phyloP scores from a whole-genome alignment of 1,284 basidiomycete species.

The Rhodotorula sp. region DNA sequence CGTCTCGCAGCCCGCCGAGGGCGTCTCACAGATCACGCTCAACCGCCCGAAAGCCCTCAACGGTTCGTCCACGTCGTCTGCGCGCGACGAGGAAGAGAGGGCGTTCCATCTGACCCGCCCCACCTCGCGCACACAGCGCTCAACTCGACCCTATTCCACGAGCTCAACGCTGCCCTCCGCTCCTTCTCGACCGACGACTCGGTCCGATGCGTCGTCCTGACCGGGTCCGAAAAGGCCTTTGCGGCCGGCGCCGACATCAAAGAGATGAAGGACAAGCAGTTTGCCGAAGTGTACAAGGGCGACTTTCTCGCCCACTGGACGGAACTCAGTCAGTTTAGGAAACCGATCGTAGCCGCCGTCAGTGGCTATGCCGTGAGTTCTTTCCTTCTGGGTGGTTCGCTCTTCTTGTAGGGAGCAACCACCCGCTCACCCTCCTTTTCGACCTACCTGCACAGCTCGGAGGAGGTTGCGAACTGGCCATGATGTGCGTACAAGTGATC shows the following conservation, averaged over 20 bases:
- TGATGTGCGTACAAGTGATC: conserved; percentile 61
- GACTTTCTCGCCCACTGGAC: conserved; percentile 90
- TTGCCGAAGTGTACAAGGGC: conserved; percentile 79
- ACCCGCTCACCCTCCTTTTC: background rate
- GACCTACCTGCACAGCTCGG: conserved; percentile 64
- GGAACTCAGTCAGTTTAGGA: conserved; percentile 69
- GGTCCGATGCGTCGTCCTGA: conserved; percentile 83
- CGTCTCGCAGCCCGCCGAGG: conserved; percentile 60
- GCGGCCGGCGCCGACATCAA: conserved; percentile 65
- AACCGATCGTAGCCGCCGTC: conserved; percentile 94
- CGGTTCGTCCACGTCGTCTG: conserved; percentile 23
- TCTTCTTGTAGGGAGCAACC: background rate
- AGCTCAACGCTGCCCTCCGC: conserved; percentile 77
- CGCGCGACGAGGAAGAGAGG: too few species aligned
- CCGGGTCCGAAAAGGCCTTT: conserved; percentile 89
- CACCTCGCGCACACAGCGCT: conserved; percentile 43
- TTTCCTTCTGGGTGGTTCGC: background rate
- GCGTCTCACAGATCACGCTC: conserved; percentile 83
- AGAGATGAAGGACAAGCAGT: conserved; percentile 68
- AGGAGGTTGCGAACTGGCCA: conserved; percentile 92
- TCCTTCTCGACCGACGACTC: conserved; percentile 67
- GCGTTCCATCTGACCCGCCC: background rate
- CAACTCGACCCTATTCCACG: conserved; percentile 54
- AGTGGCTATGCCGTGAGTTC: conserved; percentile 84
- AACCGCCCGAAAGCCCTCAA: conserved; percentile 96